These are phyloP conservation scores for Rhizopogon vesiculosus DNA, from an alignment of 768 basidiomycete species.

Conservation along the genomic window DNA sequence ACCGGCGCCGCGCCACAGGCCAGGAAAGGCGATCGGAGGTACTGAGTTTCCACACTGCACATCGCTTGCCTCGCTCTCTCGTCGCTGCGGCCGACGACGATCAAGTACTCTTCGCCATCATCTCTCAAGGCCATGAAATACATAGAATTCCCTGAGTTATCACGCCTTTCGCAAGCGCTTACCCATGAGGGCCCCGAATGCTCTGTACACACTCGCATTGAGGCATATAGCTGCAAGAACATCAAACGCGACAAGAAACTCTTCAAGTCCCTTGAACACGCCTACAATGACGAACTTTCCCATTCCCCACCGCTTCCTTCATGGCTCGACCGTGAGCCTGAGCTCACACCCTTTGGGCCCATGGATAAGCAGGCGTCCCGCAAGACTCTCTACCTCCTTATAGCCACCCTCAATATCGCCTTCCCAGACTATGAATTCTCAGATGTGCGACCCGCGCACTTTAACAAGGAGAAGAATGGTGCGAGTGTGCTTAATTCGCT, in stretches of 20 bases:
- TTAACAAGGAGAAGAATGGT: constrained; percentile 73
- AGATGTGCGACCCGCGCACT: constrained; percentile 85
- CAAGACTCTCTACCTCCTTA: constrained; percentile 94
- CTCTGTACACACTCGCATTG: constrained; percentile 86
- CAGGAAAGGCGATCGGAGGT: constrained; percentile 9
- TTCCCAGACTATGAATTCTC: constrained; percentile 99
- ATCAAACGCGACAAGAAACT: constrained; percentile 96
- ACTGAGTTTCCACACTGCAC: constrained; percentile 6
- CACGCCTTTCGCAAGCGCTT: constrained; percentile 71
- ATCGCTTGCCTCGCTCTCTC: constrained; percentile 1
- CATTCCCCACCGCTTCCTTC: constrained; percentile 83
- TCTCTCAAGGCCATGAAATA: constrained; percentile 64
- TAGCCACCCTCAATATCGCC: constrained; percentile 93
- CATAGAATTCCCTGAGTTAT: constrained; percentile 79
- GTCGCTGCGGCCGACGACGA: neutral
- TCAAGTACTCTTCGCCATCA: neutral
- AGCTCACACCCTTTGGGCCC: constrained; percentile 86
- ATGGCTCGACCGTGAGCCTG: constrained; percentile 66
- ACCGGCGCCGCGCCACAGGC: constrained; percentile 11
- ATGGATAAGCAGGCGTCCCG: constrained; percentile 80
- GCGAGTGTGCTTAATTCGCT: constrained; percentile 81
- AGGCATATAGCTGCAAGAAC: constrained; percentile 97
- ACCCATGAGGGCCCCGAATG: constrained; percentile 86
- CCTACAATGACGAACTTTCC: constrained; percentile 73
- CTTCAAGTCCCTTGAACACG: constrained; percentile 86